Evolutionary conservation across 345 rosid species (phyloP), one percentile per base, ranked within the genome.

Genomic region (Linum lewisii): DNA sequence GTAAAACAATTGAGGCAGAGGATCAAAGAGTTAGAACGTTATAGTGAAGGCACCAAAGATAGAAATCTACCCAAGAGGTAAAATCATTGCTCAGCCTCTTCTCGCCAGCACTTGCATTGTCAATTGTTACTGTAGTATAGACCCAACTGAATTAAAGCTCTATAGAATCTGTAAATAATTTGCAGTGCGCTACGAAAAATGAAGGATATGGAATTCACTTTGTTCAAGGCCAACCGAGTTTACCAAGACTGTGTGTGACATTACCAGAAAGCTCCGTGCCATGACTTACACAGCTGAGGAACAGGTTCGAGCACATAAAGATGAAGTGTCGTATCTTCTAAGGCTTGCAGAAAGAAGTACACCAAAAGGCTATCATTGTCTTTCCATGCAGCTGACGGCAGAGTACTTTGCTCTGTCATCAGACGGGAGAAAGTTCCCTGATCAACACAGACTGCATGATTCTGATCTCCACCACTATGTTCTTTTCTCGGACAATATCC

Each of bases 51-150:
- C 52, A 64, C 65, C 45, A 88, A 72, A 73, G 96, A 92, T 75
- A 77, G 77, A 49, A 84, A 83, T 77, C 72, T 92, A 65, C 76
- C 95, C 64, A 88, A 70, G 73, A 80, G 97, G 98, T 92, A 77
- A 20, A 54, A 19, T 52, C 57, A 37, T 49, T 37, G 21, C 24
- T 24, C 29, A 18, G 5, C 45, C 21, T 67, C 49, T 50, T 37
- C 23, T 47, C 22, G 0, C 23, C 11, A 20, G 14, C 3, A 52
- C 24, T 52, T 52, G 23, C 7, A 38, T 38, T 38, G 16, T 42
- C 47, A 42, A 11, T n/a, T 42, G 47, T 6, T 16, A 11, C 18
- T 6, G 47, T 29, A 29, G 34, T 29, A 5, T 29, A 29, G 34
- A 29, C 34, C 2, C 2, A 29, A 29, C 2, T 29, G 55, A 16